Conservation (phyloP, 2,329 filamentous ascomycete genomes). For the Sporothrix phasma region DNA sequence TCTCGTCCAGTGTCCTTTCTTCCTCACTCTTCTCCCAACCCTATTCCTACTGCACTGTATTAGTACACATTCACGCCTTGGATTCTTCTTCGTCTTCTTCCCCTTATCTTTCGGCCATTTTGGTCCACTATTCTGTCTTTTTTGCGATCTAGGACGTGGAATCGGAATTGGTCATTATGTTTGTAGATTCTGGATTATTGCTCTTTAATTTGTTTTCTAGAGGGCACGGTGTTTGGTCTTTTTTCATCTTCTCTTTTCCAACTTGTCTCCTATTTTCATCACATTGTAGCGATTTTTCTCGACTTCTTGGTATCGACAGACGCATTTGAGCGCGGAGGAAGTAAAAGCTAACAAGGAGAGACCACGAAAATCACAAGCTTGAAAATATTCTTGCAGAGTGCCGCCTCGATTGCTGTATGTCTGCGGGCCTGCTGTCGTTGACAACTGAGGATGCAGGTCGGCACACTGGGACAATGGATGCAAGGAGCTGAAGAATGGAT, state of each 20-base stretch:
- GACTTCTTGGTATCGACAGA: background rate
- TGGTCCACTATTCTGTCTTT: background rate
- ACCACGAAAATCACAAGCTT: background rate
- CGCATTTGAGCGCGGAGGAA: background rate
- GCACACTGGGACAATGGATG: too few species aligned
- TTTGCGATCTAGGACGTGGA: background rate
- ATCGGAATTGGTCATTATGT: background rate
- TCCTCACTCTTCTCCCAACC: background rate
- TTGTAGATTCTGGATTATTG: background rate
- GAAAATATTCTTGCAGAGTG: background rate
- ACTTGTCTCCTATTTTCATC: background rate
- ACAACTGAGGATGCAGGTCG: too few species aligned
- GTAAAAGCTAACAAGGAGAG: background rate
- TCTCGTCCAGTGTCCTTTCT: too few species aligned
- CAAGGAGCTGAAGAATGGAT: too few species aligned
- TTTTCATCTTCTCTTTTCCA: background rate
- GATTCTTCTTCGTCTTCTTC: background rate
- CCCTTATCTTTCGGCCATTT: background rate
- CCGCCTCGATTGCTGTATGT: too few species aligned
- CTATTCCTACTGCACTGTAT: constrained; percentile 6
- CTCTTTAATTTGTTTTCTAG: background rate
- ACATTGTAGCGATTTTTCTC: background rate
- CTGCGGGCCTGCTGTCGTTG: too few species aligned
- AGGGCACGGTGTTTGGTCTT: background rate
- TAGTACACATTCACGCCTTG: constrained; percentile 8